Evolutionary conservation across 805 yeast species (phyloP), one percentile per base, ranked within the genome.

Genomic region (Teunomyces tritomae): DNA sequence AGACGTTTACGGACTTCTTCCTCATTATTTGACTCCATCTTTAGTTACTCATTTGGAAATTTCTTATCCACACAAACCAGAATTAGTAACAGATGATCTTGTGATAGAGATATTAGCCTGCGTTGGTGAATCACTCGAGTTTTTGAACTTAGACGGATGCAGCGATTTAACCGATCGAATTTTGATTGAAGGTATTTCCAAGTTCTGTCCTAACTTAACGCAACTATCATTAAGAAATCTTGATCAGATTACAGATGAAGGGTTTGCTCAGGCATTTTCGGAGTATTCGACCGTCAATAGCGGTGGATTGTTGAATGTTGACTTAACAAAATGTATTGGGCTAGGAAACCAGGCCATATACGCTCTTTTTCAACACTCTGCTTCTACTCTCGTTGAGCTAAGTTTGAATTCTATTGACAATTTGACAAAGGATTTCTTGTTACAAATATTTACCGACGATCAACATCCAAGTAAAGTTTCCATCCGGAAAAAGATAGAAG

Each of bases 101-200:
- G 43, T 92, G 6, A 74, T 83, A 24, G 82, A 80, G 44, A 63
- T 88, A 0, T 58, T 90, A 26, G 76, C 84, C 0, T 71, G 74
- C 6, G 74, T 82, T 28, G 96, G 96, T 5, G 77, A 78, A 9
- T 72, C 82, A 2, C 67, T 94, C 40, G 71, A 71, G 36, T 61
- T 76, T 1, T 69, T 94, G 28, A 73, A 73, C 14, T 68, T 94
- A 11, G 88, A 85, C 58, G 95, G 95, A 0, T 89, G 96, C 56
- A 62, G 82, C 0, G 82, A 73, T 1, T 65, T 94, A 16, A 84
- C 96, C 0, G 96, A 90, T 58, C 71, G 68, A 1, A 76, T 84
- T 48, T 55, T 79, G 10, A 59, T 69, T 2, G 80, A 80, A 32
- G 94, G 91, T 0, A 56, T 84, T 5, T 71, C 76, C 40, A 79